Evolutionary conservation across 108 stramenopile species (phyloP).

Genomic region (Chaetoceros tenuissimus): DNA sequence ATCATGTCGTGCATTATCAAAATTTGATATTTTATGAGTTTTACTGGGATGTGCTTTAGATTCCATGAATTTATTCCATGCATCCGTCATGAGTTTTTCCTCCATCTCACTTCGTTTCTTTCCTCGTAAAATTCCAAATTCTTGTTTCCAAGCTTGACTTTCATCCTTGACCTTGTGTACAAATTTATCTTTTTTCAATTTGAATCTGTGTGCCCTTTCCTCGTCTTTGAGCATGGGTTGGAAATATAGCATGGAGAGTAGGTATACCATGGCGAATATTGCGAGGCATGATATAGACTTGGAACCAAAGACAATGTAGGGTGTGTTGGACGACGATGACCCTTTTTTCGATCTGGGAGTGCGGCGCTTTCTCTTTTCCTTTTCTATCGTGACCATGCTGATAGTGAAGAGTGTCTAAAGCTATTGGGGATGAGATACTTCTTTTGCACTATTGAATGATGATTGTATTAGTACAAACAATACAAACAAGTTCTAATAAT

Average conservation of each 20-base stretch:
- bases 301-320: slow-evolving; percentile 41
- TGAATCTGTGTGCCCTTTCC: slow-evolving; percentile 11
- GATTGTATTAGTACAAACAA: too few species aligned
- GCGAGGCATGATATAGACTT: slow-evolving; percentile 23
- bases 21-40: background rate
- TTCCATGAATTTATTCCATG: slow-evolving; percentile 22
- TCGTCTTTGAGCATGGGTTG: slow-evolving; percentile 25
- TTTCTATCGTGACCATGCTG: too few species aligned
- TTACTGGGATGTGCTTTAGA: background rate
- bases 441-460: too few species aligned
- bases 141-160: slow-evolving; percentile 15
- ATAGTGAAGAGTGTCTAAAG: too few species aligned
- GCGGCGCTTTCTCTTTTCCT: too few species aligned
- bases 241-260: slow-evolving; percentile 22
- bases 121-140: slow-evolving; percentile 15
- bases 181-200: background rate
- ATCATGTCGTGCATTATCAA: background rate
- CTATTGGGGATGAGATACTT: too few species aligned
- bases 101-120: slow-evolving; percentile 29
- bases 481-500: too few species aligned
- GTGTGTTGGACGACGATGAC: background rate
- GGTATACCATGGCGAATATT: slow-evolving; percentile 29
- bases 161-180: background rate
- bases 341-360: too few species aligned
- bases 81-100: slow-evolving; percentile 24